Conservation (phyloP, 352 stramenopile genomes). For the Globisporangium cederbergense region DNA sequence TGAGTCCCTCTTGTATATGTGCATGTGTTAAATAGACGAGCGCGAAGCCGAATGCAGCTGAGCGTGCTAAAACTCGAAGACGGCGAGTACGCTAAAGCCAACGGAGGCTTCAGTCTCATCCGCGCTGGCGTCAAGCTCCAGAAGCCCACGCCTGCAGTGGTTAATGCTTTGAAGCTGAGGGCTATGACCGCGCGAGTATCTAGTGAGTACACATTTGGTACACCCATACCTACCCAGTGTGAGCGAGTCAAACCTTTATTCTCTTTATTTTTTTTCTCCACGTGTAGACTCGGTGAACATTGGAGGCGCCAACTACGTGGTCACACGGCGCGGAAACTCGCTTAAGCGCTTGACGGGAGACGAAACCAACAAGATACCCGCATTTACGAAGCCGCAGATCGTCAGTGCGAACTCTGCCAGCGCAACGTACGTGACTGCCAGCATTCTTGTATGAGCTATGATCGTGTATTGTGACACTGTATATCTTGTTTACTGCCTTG, state of each 20-base stretch:
- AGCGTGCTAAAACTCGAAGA: slow-evolving; percentile 59
- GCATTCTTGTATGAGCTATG: not conserved
- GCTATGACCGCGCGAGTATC: not conserved
- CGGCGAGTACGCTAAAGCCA: slow-evolving; percentile 70
- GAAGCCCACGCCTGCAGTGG: slow-evolving; percentile 1
- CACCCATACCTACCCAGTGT: not conserved
- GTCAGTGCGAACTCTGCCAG: slow-evolving; percentile 17
- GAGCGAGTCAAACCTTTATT: not conserved
- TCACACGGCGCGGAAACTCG: slow-evolving; percentile 38
- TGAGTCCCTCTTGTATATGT: not conserved
- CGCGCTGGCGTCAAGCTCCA: slow-evolving; percentile 46
- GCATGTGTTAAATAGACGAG: slow-evolving; percentile 18
- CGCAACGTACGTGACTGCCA: slow-evolving; percentile 27
- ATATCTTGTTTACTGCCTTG: not conserved
- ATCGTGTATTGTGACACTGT: not conserved
- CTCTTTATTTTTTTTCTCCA: slow-evolving; percentile 6
- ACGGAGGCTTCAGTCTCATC: slow-evolving; percentile 69
- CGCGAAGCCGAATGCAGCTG: slow-evolving; percentile 43
- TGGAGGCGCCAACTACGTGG: slow-evolving; percentile 41
- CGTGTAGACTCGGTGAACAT: slow-evolving; percentile 40
- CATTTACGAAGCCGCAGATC: slow-evolving; percentile 11
- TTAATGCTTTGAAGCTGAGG: not conserved
- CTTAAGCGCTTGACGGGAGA: slow-evolving; percentile 36
- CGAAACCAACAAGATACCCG: slow-evolving; percentile 17
- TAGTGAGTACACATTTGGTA: slow-evolving; percentile 1